Conservation (phyloP, 2,329 filamentous ascomycete species). For the Fusarium caatingaense region DNA sequence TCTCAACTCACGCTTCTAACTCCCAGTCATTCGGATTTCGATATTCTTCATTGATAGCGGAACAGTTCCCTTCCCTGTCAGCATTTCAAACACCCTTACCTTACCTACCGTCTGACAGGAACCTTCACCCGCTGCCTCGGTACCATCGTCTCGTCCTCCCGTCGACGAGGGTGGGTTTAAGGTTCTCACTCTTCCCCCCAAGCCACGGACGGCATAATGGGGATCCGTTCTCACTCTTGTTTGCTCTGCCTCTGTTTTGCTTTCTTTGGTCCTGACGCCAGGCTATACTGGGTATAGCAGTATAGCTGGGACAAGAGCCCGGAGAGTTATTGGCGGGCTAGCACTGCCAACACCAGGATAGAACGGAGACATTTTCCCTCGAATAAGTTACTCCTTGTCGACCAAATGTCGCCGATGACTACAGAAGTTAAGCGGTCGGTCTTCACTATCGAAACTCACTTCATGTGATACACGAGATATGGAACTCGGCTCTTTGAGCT, state of each 20-base stretch:
- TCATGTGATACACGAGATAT: background rate
- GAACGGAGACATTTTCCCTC: slow-evolving; percentile 22
- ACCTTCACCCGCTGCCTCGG: slow-evolving; percentile 23
- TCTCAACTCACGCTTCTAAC: background rate
- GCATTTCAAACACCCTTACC: background rate
- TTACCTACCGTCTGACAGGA: slow-evolving; percentile 4
- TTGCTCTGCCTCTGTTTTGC: background rate
- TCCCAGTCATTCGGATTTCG: background rate
- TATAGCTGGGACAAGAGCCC: background rate
- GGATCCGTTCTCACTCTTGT: slow-evolving; percentile 26
- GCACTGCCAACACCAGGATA: slow-evolving; percentile 32
- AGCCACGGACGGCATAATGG: slow-evolving; percentile 39
- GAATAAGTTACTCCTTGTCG: background rate
- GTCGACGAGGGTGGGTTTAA: slow-evolving; percentile 43
- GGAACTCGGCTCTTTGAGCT: background rate
- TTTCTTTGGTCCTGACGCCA: slow-evolving; percentile 3
- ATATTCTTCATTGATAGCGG: background rate
- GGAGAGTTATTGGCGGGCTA: slow-evolving; percentile 24
- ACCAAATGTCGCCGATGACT: slow-evolving; percentile 14
- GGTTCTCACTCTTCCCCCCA: slow-evolving; percentile 46
- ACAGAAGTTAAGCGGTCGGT: background rate
- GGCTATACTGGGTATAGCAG: slow-evolving; percentile 8
- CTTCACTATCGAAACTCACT: background rate
- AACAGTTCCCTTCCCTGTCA: background rate
- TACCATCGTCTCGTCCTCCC: slow-evolving; percentile 33